Evolutionary conservation across 2,329 filamentous ascomycete genomes (phyloP).

Genomic region (Aspergillus fischeri): DNA sequence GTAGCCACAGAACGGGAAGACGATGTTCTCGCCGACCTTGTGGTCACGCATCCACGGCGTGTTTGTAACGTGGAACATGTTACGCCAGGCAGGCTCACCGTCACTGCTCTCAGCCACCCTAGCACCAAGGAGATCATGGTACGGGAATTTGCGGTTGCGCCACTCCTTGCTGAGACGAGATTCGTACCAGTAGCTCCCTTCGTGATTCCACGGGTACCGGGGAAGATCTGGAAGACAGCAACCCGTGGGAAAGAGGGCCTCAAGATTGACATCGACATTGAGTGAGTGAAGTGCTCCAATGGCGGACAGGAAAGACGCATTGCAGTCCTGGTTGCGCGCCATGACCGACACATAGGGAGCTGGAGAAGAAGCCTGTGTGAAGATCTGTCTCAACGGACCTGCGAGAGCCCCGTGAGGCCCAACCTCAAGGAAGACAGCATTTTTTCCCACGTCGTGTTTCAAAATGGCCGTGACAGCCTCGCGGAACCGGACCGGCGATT

Average conservation of each 20-base stretch:
- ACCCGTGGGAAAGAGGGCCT: constrained; percentile 1
- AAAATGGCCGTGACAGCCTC: constrained; percentile 10
- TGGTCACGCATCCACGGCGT: constrained; percentile 22
- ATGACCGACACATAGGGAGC: constrained; percentile 5
- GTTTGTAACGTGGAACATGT: constrained; percentile 17
- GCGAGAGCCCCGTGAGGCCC: constrained; percentile 36
- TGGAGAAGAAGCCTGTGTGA: neutral
- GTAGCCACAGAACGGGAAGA: constrained; percentile 45
- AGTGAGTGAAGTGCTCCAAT: too few relatives aligned
- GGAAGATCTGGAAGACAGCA: constrained; percentile 19
- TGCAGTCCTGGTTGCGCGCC: neutral
- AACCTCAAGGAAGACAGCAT: constrained; percentile 26
- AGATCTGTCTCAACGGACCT: constrained; percentile 25
- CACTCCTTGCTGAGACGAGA: constrained; percentile 15
- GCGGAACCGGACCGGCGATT: constrained; percentile 17
- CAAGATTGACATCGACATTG: neutral
- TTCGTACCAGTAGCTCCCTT: constrained; percentile 11
- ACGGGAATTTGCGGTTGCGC: constrained; percentile 9
- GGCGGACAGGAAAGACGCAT: too few relatives aligned
- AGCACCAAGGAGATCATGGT: constrained; percentile 22
- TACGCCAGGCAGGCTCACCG: constrained; percentile 39
- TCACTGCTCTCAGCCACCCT: constrained; percentile 25
- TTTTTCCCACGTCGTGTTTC: neutral
- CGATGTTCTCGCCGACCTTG: constrained; percentile 31
- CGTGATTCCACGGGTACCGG: constrained; percentile 24